A percentile compares a stretch with the other conserved stretches of the same genome.
These are phyloP conservation scores for Triangularia verruculosa DNA, from an alignment of 2,329 filamentous ascomycete genomes.

Conservation along the genomic window DNA sequence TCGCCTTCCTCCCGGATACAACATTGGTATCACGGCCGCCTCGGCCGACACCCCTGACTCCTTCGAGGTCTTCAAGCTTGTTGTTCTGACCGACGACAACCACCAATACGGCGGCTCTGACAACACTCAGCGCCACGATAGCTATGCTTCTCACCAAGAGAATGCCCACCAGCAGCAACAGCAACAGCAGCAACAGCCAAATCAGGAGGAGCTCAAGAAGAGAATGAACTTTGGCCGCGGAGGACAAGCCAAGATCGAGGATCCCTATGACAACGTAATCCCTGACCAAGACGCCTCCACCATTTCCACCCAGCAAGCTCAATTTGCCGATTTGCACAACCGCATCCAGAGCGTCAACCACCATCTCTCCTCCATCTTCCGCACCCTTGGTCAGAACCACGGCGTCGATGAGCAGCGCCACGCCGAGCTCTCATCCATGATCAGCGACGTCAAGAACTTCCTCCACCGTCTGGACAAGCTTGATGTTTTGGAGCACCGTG, in stretches of 20 bases:
- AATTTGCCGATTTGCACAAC: constrained; percentile 83
- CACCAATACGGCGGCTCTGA: constrained; percentile 23
- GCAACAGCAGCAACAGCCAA: constrained; percentile 28
- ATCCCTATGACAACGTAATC: constrained; percentile 40
- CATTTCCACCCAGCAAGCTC: constrained; percentile 51
- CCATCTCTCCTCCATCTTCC: constrained; percentile 62
- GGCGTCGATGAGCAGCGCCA: constrained; percentile 55
- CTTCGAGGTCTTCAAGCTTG: constrained; percentile 87
- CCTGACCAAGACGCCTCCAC: constrained; percentile 48
- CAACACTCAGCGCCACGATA: constrained; percentile 25
- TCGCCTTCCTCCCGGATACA: constrained; percentile 73
- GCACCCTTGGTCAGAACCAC: constrained; percentile 50
- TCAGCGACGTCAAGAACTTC: constrained; percentile 47
- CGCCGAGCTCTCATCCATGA: constrained; percentile 48
- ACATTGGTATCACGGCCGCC: constrained; percentile 82
- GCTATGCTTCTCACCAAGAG: constrained; percentile 24
- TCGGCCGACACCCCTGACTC: constrained; percentile 91
- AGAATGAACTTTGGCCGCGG: constrained; percentile 25
- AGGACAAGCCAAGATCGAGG: constrained; percentile 28
- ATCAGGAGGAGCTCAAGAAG: constrained; percentile 11
- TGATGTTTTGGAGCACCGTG: constrained; percentile 30
- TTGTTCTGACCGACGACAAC: constrained; percentile 59
- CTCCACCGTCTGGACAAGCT: constrained; percentile 40
- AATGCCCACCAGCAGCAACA: constrained; percentile 28
- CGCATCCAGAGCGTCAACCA: constrained; percentile 73